These are phyloP conservation scores for Isochrysis galbana DNA, from an alignment of 78 protist species.

Conservation along the genomic window DNA sequence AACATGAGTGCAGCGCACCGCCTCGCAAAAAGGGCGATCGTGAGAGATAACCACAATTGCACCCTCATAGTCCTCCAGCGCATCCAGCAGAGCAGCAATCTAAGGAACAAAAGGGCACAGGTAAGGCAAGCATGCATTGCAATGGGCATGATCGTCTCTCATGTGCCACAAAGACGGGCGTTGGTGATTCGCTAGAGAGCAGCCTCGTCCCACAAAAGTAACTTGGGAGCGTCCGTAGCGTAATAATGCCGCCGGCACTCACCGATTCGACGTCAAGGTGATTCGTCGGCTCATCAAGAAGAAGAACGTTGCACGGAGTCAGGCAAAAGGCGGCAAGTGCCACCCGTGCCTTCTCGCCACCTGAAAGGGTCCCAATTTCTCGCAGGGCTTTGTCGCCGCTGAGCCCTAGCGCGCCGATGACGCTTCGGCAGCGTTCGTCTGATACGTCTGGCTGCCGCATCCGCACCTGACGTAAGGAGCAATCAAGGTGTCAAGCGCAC, in stretches of 20 bases:
- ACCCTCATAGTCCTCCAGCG: neutral
- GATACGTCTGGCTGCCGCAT: neutral
- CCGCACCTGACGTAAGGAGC: no score
- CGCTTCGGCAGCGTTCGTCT: neutral
- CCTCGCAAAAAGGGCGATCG: conserved; percentile 30
- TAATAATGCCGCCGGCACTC: no score
- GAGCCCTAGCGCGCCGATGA: neutral
- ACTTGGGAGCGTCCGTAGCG: no score
- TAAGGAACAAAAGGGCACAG: no score
- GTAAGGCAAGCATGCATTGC: no score
- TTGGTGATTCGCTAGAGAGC: no score
- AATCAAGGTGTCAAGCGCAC: no score
- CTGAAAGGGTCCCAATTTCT: neutral
- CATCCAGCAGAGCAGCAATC: neutral
- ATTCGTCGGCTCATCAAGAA: conserved; percentile 45
- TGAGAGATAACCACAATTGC: conserved; percentile 11
- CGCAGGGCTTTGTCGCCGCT: neutral
- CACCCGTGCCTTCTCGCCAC: conserved; percentile 51
- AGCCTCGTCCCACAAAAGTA: no score
- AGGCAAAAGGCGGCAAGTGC: conserved; percentile 33
- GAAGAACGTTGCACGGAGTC: conserved; percentile 17
- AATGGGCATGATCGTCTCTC: no score
- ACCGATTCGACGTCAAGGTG: conserved; percentile 34
- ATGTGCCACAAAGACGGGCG: no score
- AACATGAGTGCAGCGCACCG: neutral